Percentiles rank a stretch among this genome's conserved stretches.
phyloP scores from a whole-genome alignment of 2,329 filamentous ascomycete genomes.

The Fusarium brachygibbosum region DNA sequence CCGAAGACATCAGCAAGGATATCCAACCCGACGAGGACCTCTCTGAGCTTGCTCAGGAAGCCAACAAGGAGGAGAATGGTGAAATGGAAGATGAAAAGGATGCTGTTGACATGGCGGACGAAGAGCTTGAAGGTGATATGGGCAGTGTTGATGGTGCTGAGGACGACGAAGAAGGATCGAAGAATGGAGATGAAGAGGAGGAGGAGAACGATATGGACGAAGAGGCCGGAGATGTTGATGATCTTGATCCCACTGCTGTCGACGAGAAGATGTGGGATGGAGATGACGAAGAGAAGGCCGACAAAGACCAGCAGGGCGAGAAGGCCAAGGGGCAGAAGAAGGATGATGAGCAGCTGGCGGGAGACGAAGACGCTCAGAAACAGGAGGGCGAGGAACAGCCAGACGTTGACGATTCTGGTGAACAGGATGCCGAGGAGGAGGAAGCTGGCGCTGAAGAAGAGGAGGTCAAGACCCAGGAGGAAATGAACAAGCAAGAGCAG shows the following conservation, averaged over 20 bases:
- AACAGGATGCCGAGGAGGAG: conserved; percentile 65
- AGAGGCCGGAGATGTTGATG: conserved; percentile 90
- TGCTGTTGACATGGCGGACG: conserved; percentile 91
- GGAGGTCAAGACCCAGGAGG: conserved; percentile 67
- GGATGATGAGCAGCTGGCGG: conserved; percentile 71
- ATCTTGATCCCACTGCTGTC: conserved; percentile 87
- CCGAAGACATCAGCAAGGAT: conserved; percentile 98
- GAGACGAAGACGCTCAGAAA: conserved; percentile 70
- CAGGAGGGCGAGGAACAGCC: conserved; percentile 56
- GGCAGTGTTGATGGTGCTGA: conserved; percentile 74
- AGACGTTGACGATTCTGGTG: conserved; percentile 61
- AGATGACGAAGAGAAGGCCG: conserved; percentile 80
- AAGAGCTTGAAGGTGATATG: conserved; percentile 90
- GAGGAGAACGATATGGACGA: conserved; percentile 86
- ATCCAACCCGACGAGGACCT: conserved; percentile 94
- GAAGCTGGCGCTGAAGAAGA: conserved; percentile 73
- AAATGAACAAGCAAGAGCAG: conserved; percentile 74
- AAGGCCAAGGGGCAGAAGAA: conserved; percentile 78
- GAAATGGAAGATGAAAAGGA: conserved; percentile 86
- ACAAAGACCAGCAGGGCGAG: conserved; percentile 84
- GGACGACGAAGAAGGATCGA: conserved; percentile 70
- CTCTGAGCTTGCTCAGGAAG: conserved; percentile 89
- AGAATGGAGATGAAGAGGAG: conserved; percentile 73
- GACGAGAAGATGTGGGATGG: conserved; percentile 99
- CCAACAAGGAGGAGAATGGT: conserved; percentile 72